These are phyloP conservation scores for Cyberlindnera euphorbiiphila DNA, from an alignment of 805 yeast genomes.

Conservation along the genomic window DNA sequence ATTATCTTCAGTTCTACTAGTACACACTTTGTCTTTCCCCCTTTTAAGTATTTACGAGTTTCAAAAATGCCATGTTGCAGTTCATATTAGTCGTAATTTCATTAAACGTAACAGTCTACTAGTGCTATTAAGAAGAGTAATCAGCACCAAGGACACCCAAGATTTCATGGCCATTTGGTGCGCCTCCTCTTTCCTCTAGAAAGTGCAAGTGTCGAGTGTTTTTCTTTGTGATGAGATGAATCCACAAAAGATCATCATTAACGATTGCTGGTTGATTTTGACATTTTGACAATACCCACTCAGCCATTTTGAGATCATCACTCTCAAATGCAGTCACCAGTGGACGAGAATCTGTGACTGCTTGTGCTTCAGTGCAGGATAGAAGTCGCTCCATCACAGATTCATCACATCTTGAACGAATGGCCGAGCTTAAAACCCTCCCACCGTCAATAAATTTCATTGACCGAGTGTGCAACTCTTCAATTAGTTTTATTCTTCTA, in stretches of 20 bases:
- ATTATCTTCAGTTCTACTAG: not conserved
- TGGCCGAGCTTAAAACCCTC: conserved; percentile 7
- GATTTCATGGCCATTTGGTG: conserved; percentile 21
- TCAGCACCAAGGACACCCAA: conserved; percentile 7
- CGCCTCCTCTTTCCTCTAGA: conserved; percentile 21
- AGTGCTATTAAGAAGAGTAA: no score
- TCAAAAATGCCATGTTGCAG: no score
- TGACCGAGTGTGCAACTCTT: conserved; percentile 7
- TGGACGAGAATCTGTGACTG: conserved; percentile 11
- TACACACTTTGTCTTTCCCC: no score
- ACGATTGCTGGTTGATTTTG: conserved; percentile 11
- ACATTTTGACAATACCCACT: conserved; percentile 18
- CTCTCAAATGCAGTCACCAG: conserved; percentile 18
- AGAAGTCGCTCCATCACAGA: conserved; percentile 4
- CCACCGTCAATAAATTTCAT: conserved; percentile 14
- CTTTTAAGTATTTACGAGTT: no score
- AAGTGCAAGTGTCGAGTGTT: conserved; percentile 12
- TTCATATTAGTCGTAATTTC: no score
- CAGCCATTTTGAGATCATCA: conserved; percentile 8
- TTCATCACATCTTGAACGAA: not conserved
- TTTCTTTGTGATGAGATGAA: conserved; percentile 8
- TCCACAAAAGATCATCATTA: conserved; percentile 23
- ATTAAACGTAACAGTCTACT: no score
- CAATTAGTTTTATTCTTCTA: conserved; percentile 5
- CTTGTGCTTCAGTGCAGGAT: conserved; percentile 8